These are phyloP conservation scores for Artemisia tridentata DNA, from an alignment of 129 eudicot genomes.

Conservation along the genomic window DNA sequence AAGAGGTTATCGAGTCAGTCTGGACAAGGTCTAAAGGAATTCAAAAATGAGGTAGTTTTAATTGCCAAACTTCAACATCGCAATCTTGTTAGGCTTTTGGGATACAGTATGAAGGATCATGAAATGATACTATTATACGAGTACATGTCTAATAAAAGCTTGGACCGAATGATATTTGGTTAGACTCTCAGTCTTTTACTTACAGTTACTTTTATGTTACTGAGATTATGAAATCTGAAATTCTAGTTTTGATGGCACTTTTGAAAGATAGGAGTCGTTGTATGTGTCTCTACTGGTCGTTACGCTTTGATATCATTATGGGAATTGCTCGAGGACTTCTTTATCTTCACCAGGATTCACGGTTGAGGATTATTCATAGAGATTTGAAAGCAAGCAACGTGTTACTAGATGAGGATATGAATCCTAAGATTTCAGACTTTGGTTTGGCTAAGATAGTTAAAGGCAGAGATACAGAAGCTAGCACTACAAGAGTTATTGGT, in stretches of 20 bases:
- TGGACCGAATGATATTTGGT: slow-evolving; percentile 54
- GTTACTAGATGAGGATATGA: slow-evolving; percentile 39
- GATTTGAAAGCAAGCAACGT: slow-evolving; percentile 43
- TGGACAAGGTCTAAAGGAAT: slow-evolving; percentile 51
- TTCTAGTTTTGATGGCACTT: slow-evolving; percentile 15
- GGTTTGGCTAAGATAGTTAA: slow-evolving; percentile 41
- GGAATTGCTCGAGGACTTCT: slow-evolving; percentile 42
- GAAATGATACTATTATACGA: slow-evolving; percentile 52
- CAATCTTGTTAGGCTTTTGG: slow-evolving; percentile 52
- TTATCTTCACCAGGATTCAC: slow-evolving; percentile 49
- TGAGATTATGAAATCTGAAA: slow-evolving; percentile 2
- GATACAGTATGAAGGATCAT: slow-evolving; percentile 42
- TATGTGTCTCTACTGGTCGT: slow-evolving; percentile 32
- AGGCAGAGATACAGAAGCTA: slow-evolving; percentile 32
- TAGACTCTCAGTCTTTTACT: slow-evolving; percentile 20
- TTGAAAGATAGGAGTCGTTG: slow-evolving; percentile 29
- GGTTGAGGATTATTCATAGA: slow-evolving; percentile 39
- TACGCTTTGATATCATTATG: slow-evolving; percentile 43
- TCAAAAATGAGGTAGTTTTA: slow-evolving; percentile 42
- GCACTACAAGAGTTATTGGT: slow-evolving; percentile 36
- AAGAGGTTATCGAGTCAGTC: slow-evolving; percentile 49
- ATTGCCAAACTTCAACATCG: slow-evolving; percentile 60
- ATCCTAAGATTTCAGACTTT: slow-evolving; percentile 41
- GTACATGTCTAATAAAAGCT: slow-evolving; percentile 59
- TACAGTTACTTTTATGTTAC: not conserved